Evolutionary conservation across 768 basidiomycete species (phyloP).

Genomic region (Tricholoma furcatifolium): DNA sequence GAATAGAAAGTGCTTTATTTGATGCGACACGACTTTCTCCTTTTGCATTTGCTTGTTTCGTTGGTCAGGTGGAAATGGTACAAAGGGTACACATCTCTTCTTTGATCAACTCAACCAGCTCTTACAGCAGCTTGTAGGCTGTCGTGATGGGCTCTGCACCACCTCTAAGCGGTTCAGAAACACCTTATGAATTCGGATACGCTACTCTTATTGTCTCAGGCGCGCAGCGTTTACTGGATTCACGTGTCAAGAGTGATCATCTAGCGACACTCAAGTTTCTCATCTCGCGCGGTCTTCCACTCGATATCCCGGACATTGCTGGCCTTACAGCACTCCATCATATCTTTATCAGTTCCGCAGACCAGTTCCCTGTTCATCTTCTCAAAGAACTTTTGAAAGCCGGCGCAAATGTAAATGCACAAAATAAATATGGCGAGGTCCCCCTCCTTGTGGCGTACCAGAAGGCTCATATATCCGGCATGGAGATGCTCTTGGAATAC

Average conservation of each 20-base stretch:
- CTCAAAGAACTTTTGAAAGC: slow-evolving; percentile 38
- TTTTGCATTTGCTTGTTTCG: slow-evolving; percentile 27
- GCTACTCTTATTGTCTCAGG: slow-evolving; percentile 39
- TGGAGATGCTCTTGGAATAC: slow-evolving; percentile 49
- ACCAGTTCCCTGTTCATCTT: slow-evolving; percentile 24
- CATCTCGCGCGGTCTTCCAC: slow-evolving; percentile 37
- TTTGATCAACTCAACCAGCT: background rate
- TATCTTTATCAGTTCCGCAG: slow-evolving; percentile 27
- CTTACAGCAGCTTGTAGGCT: slow-evolving; percentile 14
- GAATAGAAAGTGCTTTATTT: slow-evolving; percentile 25
- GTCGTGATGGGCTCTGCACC: slow-evolving; percentile 33
- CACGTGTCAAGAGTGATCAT: slow-evolving; percentile 21
- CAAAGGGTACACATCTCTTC: slow-evolving; percentile 16
- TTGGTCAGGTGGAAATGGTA: slow-evolving; percentile 19
- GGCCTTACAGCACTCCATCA: slow-evolving; percentile 53
- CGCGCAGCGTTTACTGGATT: slow-evolving; percentile 30
- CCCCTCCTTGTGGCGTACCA: slow-evolving; percentile 35
- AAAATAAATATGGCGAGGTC: slow-evolving; percentile 47
- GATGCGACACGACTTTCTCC: slow-evolving; percentile 22
- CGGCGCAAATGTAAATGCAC: slow-evolving; percentile 49
- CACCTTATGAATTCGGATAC: slow-evolving; percentile 42
- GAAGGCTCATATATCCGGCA: slow-evolving; percentile 24
- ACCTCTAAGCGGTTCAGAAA: slow-evolving; percentile 38
- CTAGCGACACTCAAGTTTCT: slow-evolving; percentile 39
- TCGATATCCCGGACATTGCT: slow-evolving; percentile 42